phyloP scores from a whole-genome alignment of 1,284 basidiomycete genomes.

The Boletus sp. region DNA sequence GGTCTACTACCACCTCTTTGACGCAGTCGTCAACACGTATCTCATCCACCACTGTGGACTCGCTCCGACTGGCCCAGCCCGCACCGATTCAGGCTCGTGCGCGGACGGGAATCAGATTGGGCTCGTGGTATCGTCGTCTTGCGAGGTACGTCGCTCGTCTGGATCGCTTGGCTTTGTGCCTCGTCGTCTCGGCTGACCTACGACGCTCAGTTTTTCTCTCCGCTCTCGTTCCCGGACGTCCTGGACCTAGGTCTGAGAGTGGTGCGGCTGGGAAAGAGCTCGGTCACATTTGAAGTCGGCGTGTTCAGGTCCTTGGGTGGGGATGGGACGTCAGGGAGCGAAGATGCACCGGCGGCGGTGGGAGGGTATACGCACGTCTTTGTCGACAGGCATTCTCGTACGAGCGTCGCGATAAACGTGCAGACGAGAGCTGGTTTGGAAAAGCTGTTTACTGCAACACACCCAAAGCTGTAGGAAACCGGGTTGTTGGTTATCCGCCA shows the following conservation, averaged over 20 bases:
- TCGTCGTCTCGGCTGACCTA: not conserved
- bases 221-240: slow-evolving; percentile 63
- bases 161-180: not conserved
- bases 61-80: slow-evolving; percentile 42
- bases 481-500: too few relatives aligned
- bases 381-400: slow-evolving; percentile 54
- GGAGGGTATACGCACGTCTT: slow-evolving; percentile 83
- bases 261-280: slow-evolving; percentile 60
- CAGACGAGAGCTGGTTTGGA: slow-evolving; percentile 15
- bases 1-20: slow-evolving; percentile 75
- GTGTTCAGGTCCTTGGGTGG: slow-evolving; percentile 49
- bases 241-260: slow-evolving; percentile 66
- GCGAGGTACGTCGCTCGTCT: slow-evolving; percentile 39
- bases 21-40: slow-evolving; percentile 72
- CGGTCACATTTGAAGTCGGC: slow-evolving; percentile 71
- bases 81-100: not conserved
- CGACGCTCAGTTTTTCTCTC: slow-evolving; percentile 52
- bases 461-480: slow-evolving; percentile 16
- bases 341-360: slow-evolving; percentile 52
- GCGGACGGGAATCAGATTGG: slow-evolving; percentile 43
- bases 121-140: slow-evolving; percentile 68
- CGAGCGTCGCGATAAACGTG: slow-evolving; percentile 44
- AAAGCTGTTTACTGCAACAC: slow-evolving; percentile 5
- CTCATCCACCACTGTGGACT: slow-evolving; percentile 57
- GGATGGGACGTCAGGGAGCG: not conserved